Base-by-base conservation (phyloP, 202 grass and related monocot genomes). In the Panicum virgatum region DNA sequence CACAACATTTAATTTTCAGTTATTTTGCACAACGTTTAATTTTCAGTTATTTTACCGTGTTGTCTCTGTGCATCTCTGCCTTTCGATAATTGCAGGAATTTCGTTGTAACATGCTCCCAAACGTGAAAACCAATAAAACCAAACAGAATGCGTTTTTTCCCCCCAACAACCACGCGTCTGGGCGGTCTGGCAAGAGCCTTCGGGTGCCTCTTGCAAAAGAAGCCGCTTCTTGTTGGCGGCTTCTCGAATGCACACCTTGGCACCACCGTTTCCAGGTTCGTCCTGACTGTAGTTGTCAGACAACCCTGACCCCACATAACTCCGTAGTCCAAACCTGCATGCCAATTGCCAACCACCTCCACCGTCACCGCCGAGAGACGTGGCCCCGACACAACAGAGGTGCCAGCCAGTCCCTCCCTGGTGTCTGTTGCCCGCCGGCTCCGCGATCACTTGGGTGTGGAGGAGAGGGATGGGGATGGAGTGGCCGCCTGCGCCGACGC, bases 381-480 rank as follows among this genome's bases (percentile, higher is more conserved):
- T 15, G 54, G 29, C 77, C 67, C 77, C 77, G 77, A 79, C 77
- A 53, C 59, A 29, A 23, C 19, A 13, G 26, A 18, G 20, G 37
- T 59, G 54, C 4, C 61, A 9, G 58, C 12, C 10, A 32, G 16
- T 53, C 18, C 27, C n/a, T n/a, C n/a, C n/a, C 34, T 11, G 45
- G n/a, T 42, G 77, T 8, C 30, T 52, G 62, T 40, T 37, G 20
- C 47, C 5, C 12, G n/a, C n/a, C n/a, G 46, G 2, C 36, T 68
- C 36, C 63, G 16, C 14, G 48, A 68, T 39, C n/a, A 20, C 12
- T 69, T 40, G 19, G 9, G 50, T 40, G 54, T 12, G n/a, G n/a
- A n/a, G 48, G 64, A 37, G 5, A 74, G 65, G 42, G 32, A 75
- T 71, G 82, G 74, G 83, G 69, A 81, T 36, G 78, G 83, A 66